Evolutionary conservation across 495 filamentous ascomycete species (phyloP), one percentile per base, ranked within the genome.

Genomic region (Oleoguttula mirabilis): DNA sequence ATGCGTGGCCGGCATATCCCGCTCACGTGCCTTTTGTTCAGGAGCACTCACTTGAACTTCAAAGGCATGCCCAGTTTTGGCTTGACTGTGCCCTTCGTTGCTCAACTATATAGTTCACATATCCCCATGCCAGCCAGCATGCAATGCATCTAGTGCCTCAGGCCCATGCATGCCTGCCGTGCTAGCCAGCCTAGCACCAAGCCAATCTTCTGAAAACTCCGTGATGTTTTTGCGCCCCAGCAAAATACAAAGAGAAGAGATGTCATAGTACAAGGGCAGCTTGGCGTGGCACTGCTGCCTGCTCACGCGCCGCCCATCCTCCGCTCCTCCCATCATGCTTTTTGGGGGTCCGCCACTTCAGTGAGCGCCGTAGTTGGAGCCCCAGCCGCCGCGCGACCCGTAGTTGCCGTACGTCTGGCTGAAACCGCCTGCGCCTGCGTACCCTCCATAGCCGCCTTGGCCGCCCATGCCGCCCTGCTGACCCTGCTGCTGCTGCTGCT

Each of bases 391-490:
- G 14, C 45, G 44, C 3, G 44, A 41, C 20, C 22, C 32, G 22
- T 52, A 48, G 2, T 33, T 35, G 25, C 47, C 49, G 25, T 48
- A 47, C 7, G 38, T 39, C 39, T 52, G 49, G 10, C 30, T 28
- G 44, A 52, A 52, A 2, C 49, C 39, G 15, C 39, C 43, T 20
- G 15, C 37, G 16, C 23, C 43, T 23, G 38, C 43, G 22, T 48
- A 47, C n/a, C 31, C 23, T 5, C 44, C 45, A 36, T 52, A 52
- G 4, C 44, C 49, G 20, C 44, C 49, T 32, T 52, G 49, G 31
- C 32, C 39, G 28, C 46, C 46, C 35, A 45, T 45, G 20, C 39
- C 44, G 7, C 3, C 17, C 36, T 45, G 47, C 36, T 41, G 36
- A n/a, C n/a, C n/a, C n/a, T n/a, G n/a, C n/a, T n/a, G n/a, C n/a